Percentiles rank a stretch among this genome's conserved stretches.
phyloP scores from a whole-genome alignment of 2,329 filamentous ascomycete species.

The Aspergillus melleus region DNA sequence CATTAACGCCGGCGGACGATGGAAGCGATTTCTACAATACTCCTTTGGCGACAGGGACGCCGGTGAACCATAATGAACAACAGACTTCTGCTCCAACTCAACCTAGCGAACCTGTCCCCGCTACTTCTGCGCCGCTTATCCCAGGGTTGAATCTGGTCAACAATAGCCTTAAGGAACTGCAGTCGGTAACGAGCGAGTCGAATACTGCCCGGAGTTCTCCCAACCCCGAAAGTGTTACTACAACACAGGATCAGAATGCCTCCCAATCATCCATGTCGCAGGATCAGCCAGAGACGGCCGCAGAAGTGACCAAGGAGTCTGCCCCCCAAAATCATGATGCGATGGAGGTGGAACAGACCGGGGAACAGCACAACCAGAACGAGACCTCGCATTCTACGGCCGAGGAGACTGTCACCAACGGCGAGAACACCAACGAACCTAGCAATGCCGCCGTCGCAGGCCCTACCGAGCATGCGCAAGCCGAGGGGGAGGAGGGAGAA shows the following conservation, averaged over 20 bases:
- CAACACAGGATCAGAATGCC: neutral
- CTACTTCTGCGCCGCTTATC: constrained; percentile 28
- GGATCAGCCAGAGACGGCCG: constrained; percentile 1
- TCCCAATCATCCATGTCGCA: neutral
- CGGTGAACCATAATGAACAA: constrained; percentile 17
- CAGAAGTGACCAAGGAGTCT: constrained; percentile 7
- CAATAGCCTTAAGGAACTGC: constrained; percentile 15
- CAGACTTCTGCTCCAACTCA: constrained; percentile 3
- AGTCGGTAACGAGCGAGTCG: constrained; percentile 10
- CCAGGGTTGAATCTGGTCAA: constrained; percentile 40
- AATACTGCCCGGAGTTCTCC: constrained; percentile 1
- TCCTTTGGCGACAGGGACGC: constrained; percentile 32
- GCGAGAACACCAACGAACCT: constrained; percentile 6
- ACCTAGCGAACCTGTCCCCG: constrained; percentile 13
- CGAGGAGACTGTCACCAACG: constrained; percentile 1
- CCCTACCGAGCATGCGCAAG: constrained; percentile 5
- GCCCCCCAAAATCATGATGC: constrained; percentile 16
- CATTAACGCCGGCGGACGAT: constrained; percentile 35
- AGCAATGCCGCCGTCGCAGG: constrained; percentile 8
- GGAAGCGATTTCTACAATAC: constrained; percentile 47
- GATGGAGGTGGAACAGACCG: constrained; percentile 30
- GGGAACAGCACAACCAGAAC: constrained; percentile 6
- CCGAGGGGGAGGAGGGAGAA: constrained; percentile 24
- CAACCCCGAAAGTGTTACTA: neutral
- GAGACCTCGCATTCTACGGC: constrained; percentile 6